Base-by-base conservation (phyloP, 1,139 yeast genomes). In the Meyerozyma smithsonii region DNA sequence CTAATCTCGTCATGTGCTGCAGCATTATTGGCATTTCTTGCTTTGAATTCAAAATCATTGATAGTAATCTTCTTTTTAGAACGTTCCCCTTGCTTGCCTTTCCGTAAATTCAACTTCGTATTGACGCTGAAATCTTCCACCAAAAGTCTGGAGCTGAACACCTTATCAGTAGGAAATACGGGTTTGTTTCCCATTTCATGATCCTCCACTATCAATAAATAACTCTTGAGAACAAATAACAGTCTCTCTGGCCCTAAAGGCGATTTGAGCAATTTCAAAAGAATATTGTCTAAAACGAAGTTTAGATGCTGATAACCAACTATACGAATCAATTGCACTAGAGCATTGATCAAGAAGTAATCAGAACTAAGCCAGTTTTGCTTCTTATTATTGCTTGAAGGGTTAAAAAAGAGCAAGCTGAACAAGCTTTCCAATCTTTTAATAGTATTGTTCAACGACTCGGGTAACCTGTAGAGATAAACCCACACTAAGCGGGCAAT, bases 401-500 rank as follows among this genome's bases (percentile, higher is more conserved):
- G 65, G 4, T 20, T n/a, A 43, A 81, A 73, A 37, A 86, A 67
- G 32, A 84, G 58, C 6, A 78, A 50, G 38, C 77, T 75, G 51
- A 82, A 78, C 23, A 92, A 62, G 4, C 62, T 58, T 44, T 71
- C 67, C 49, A 64, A 54, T 47, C 60, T 54, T 56, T 88, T 83
- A 2, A 90, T 79, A 0, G 96, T 89, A 44, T 85, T 84, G 56
- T 90, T 90, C 49, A 90, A 66, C 0, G 97, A 84, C 51, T 94
- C 98, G 0, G 95, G 77, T 47, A 90, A 79, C 44, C 98, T 72
- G 58, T 84, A 87, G 24, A 90, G 64, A 54, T 85, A 92, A 0
- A 90, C 95, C 98, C 98, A 94, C 0, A 85, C 61, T 26, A 94
- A 65, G 42, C 96, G 66, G 0, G 95, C 74, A 7, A 81, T 62